Conservation (phyloP, 257 asterid genomes). For the Schizonepeta tenuifolia region DNA sequence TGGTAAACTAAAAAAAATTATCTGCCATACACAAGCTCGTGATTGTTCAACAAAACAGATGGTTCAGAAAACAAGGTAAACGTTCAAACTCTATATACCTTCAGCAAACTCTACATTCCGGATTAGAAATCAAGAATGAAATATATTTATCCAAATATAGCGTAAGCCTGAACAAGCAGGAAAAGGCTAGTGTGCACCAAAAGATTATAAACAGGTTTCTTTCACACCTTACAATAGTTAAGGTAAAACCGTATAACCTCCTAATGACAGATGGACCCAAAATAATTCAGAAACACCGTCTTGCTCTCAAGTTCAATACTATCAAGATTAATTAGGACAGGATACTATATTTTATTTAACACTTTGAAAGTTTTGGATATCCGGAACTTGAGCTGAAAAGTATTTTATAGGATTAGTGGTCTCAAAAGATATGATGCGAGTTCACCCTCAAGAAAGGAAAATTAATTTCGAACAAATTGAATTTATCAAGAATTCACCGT, state of each 20-base stretch:
- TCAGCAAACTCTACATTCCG: neutral
- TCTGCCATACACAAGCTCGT: conserved; percentile 20
- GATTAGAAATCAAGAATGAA: conserved; percentile 6
- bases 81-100: neutral
- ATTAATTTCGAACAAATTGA: conserved; percentile 6
- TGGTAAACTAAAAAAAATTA: neutral
- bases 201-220: neutral
- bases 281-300: neutral
- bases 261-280: neutral
- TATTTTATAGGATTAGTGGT: neutral
- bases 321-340: neutral
- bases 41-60: conserved; percentile 18
- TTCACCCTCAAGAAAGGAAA: conserved; percentile 3
- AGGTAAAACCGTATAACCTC: conserved; percentile 22
- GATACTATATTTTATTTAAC: neutral
- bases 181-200: neutral
- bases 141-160: neutral
- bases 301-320: conserved; percentile 26
- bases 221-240: conserved; percentile 3
- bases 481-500: neutral
- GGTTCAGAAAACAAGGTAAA: neutral
- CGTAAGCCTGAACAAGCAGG: conserved; percentile 11
- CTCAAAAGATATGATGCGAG: neutral
- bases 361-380: neutral
- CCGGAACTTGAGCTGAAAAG: neutral